phyloP scores from a whole-genome alignment of 257 asterid genomes.

The Rubia yunnanensis region DNA sequence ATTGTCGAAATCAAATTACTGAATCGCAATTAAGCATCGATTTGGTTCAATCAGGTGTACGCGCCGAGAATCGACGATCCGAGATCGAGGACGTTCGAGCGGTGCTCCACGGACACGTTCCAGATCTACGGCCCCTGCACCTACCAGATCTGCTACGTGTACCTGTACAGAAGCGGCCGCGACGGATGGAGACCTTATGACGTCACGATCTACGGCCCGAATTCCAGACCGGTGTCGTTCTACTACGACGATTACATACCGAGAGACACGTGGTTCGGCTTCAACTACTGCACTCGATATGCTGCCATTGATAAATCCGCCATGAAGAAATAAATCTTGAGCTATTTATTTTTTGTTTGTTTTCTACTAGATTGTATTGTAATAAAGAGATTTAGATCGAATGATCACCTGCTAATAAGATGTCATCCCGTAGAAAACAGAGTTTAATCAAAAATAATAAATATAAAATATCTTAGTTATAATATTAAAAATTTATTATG shows the following conservation, averaged over 20 bases:
- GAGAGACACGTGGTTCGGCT: slow-evolving; percentile 64
- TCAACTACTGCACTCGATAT: slow-evolving; percentile 45
- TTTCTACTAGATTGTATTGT: background rate
- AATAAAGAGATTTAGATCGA: background rate
- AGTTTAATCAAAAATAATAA: too few species aligned
- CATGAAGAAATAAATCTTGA: slow-evolving; percentile 4
- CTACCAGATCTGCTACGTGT: slow-evolving; percentile 75
- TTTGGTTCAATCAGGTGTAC: slow-evolving; percentile 42
- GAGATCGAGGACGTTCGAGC: slow-evolving; percentile 52
- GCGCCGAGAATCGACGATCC: slow-evolving; percentile 85
- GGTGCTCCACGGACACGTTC: slow-evolving; percentile 70
- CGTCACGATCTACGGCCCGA: slow-evolving; percentile 53
- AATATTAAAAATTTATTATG: too few species aligned
- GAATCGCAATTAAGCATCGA: background rate
- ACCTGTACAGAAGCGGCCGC: slow-evolving; percentile 78
- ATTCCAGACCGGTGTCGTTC: slow-evolving; percentile 43
- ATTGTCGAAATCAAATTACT: background rate
- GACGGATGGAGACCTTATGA: slow-evolving; percentile 92
- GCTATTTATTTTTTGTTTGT: background rate
- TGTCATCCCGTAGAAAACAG: too few species aligned
- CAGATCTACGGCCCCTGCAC: slow-evolving; percentile 74
- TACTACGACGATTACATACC: slow-evolving; percentile 62
- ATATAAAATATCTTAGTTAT: too few species aligned
- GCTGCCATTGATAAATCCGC: slow-evolving; percentile 4
- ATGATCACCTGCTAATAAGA: background rate